Percentiles rank a stretch among this genome's conserved stretches.
These are phyloP conservation scores for Acanthamoeba polyphaga DNA, from an alignment of 208 protist genomes.

Conservation along the genomic window DNA sequence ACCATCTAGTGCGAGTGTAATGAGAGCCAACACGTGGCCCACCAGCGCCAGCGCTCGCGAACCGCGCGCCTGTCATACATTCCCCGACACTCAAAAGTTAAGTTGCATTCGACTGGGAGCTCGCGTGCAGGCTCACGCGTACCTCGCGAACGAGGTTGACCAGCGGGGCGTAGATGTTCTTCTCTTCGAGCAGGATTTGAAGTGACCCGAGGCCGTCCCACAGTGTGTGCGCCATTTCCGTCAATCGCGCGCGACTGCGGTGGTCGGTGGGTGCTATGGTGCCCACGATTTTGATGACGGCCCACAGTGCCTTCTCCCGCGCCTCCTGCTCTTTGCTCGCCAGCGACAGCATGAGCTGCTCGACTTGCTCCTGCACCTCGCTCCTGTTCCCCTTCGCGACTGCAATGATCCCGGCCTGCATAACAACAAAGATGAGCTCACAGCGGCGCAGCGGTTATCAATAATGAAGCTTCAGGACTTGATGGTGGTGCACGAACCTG, in stretches of 20 bases:
- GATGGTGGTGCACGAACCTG: background rate
- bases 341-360: conserved; percentile 63
- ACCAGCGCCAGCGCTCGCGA: background rate
- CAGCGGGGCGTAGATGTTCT: conserved; percentile 50
- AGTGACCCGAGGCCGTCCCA: conserved; percentile 59
- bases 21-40: background rate
- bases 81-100: background rate
- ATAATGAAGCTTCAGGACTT: background rate
- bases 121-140: background rate
- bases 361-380: conserved; percentile 40
- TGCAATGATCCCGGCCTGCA: background rate
- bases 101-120: background rate
- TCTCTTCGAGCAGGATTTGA: conserved; percentile 56
- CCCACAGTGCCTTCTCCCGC: conserved; percentile 3
- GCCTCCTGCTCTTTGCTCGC: conserved; percentile 45
- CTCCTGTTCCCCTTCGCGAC: conserved; percentile 7
- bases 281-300: background rate
- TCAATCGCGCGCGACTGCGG: background rate
- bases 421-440: background rate
- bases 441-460: too few relatives aligned
- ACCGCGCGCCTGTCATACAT: background rate
- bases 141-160: conserved; percentile 25
- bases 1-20: background rate
- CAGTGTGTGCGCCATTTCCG: conserved; percentile 41
- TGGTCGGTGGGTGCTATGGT: background rate